Evolutionary conservation across 352 stramenopile species (phyloP).

Genomic region (Phytophthora podocarpi): DNA sequence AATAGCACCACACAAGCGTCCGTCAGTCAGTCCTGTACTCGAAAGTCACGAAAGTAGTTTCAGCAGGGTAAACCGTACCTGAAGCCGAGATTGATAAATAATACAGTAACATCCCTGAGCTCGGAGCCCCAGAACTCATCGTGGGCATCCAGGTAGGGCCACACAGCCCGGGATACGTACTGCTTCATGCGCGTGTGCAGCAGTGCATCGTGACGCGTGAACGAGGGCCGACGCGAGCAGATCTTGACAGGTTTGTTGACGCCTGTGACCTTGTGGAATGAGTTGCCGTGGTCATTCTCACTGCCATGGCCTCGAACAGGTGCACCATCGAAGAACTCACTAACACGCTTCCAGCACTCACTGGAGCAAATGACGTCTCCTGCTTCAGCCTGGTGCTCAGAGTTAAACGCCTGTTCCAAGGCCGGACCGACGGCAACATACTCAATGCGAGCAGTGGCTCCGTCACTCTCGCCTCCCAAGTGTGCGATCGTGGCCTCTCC

Average conservation of each 20-base stretch:
- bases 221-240: conserved; percentile 70
- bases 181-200: conserved; percentile 89
- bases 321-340: conserved; percentile 65
- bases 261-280: conserved; percentile 63
- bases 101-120: conserved; percentile 88
- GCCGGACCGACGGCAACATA: conserved; percentile 92
- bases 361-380: conserved; percentile 91
- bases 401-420: conserved; percentile 91
- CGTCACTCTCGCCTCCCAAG: conserved; percentile 88
- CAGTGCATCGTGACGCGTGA: conserved; percentile 78
- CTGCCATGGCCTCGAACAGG: conserved; percentile 25
- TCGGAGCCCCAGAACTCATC: conserved; percentile 95
- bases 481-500: conserved; percentile 89
- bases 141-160: conserved; percentile 90
- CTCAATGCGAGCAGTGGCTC: conserved; percentile 83
- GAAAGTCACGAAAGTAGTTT: neutral
- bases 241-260: conserved; percentile 70
- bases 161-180: conserved; percentile 92
- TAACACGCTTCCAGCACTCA: conserved; percentile 79
- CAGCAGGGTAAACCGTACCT: conserved; percentile 41
- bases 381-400: conserved; percentile 86
- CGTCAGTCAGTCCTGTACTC: too few relatives aligned
- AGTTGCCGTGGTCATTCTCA: conserved; percentile 10
- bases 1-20: neutral
- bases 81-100: conserved; percentile 96